Conservation (phyloP, 1,284 basidiomycete genomes). For the Marasmius fiardii region DNA sequence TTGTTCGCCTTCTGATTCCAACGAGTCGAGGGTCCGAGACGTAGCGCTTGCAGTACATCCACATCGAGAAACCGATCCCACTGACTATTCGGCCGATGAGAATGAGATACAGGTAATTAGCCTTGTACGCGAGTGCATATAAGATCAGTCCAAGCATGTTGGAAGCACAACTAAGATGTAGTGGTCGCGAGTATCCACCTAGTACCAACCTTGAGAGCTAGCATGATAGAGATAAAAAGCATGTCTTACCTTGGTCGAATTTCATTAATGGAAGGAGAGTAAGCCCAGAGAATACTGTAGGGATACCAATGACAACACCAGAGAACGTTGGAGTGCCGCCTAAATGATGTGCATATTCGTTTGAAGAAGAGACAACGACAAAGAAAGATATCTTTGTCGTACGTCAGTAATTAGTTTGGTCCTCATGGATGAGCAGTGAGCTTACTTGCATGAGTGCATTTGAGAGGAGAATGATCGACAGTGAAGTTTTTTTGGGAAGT, state of each 20-base stretch:
- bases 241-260: slow-evolving; percentile 48
- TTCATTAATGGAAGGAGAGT: slow-evolving; percentile 54
- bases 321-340: slow-evolving; percentile 66
- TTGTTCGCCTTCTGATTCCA: slow-evolving; percentile 60
- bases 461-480: slow-evolving; percentile 39
- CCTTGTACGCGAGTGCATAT: slow-evolving; percentile 38
- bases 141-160: slow-evolving; percentile 36
- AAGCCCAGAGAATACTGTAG: slow-evolving; percentile 55
- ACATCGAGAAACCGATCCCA: slow-evolving; percentile 44
- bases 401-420: background rate
- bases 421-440: background rate
- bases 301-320: slow-evolving; percentile 67
- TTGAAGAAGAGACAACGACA: slow-evolving; percentile 64
- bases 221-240: background rate
- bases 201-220: background rate
- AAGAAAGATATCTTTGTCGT: slow-evolving; percentile 57
- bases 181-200: slow-evolving; percentile 53
- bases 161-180: slow-evolving; percentile 38
- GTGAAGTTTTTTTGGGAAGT: slow-evolving; percentile 40
- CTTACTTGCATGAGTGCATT: slow-evolving; percentile 45
- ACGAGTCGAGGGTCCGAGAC: slow-evolving; percentile 66
- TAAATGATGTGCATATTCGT: slow-evolving; percentile 56
- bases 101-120: slow-evolving; percentile 42
- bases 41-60: slow-evolving; percentile 56
- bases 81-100: slow-evolving; percentile 46